phyloP scores from a whole-genome alignment of 768 basidiomycete genomes.

The Leucosporidium scottii region DNA sequence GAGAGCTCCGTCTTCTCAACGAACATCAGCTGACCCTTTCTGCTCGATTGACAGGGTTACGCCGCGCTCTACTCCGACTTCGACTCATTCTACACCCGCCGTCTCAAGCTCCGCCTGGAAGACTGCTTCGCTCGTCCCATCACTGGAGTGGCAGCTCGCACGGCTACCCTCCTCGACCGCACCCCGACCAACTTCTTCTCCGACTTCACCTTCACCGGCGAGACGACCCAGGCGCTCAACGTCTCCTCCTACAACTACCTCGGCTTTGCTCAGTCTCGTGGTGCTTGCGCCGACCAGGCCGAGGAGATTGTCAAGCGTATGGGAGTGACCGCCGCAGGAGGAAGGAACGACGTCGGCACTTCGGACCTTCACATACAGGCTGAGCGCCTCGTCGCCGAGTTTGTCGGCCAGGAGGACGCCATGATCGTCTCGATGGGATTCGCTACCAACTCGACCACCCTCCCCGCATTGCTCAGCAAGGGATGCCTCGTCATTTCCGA shows the following conservation, averaged over 20 bases:
- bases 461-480: conserved; percentile 82
- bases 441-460: conserved; percentile 85
- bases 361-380: conserved; percentile 70
- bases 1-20: background rate
- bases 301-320: conserved; percentile 74
- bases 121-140: conserved; percentile 90
- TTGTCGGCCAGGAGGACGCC: conserved; percentile 82
- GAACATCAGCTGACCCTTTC: background rate
- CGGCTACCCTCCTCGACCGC: conserved; percentile 77
- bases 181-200: conserved; percentile 67
- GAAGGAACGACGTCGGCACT: conserved; percentile 76
- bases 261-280: conserved; percentile 88
- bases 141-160: conserved; percentile 91
- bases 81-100: conserved; percentile 97
- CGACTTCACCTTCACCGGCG: conserved; percentile 57
- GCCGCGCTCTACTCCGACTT: conserved; percentile 93
- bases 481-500: conserved; percentile 94
- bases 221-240: conserved; percentile 77
- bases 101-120: conserved; percentile 86
- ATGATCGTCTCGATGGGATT: conserved; percentile 94
- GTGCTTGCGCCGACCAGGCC: conserved; percentile 90
- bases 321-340: conserved; percentile 68
- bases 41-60: conserved; percentile 61
- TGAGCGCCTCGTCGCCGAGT: conserved; percentile 81
- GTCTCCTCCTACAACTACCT: conserved; percentile 99